Evolutionary conservation across 2,329 filamentous ascomycete species (phyloP), one percentile per base, ranked within the genome.

Genomic region (Apiospora pterosperma): DNA sequence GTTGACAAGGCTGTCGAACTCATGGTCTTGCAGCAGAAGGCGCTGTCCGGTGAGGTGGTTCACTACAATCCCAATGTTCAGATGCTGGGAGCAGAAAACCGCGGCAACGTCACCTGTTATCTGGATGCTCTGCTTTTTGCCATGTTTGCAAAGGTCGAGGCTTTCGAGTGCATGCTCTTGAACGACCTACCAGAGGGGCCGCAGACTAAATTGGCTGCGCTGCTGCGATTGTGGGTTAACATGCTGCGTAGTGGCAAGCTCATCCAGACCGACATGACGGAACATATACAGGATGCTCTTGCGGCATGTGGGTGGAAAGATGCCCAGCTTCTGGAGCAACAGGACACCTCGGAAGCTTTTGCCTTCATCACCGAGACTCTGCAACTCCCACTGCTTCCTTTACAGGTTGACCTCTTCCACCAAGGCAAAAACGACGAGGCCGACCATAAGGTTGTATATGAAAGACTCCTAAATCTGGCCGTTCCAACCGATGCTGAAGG

Each of bases 311-410:
- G 95, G 4, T 98, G 96, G 96, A 80, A 85, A 69, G 93, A 96
- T 65, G 94, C 94, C 59, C 85, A 86, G 25, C 79, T 86, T 64
- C 75, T 92, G n/a, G 86, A 89, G 70, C 96, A 98, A 74, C 96
- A 99, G 78, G 96, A 99, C 76, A 92, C 93, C 0, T 97, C 96
- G 0, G 96, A 99, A 77, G 94, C 94, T 1, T 98, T 98, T 75
- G 92, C 90, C 0, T 97, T 97, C 75, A 93, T 99, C 68, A 97
- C 95, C 0, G 94, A 93, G 69, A 93, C 90, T 25, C 84, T 99
- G 23, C 90, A 97, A 71, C 79, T 98, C 19, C 96, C 96, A 7
- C 83, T 98, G 2, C 84, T 98, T 31, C 94, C 94, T 0, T 79
- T 98, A 41, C 96, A 97, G 75, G 95, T 97, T 81, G 94, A 98